A percentile compares a stretch with the other conserved stretches of the same genome.
These are phyloP conservation scores for Ceratobasidium sp. DNA, from an alignment of 1,284 basidiomycete species.

Conservation along the genomic window DNA sequence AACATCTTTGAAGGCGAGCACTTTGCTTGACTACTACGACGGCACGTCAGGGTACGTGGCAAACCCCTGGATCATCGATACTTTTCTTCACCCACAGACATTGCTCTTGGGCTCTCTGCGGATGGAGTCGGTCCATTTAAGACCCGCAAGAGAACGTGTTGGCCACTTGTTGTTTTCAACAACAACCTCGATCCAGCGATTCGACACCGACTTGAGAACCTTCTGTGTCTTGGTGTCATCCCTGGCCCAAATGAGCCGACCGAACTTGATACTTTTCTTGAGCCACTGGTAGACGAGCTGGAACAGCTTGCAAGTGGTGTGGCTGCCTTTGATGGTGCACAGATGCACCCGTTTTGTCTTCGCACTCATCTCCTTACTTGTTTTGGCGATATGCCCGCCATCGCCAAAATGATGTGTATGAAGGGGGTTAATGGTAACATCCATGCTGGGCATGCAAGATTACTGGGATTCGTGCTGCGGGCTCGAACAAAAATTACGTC, in stretches of 20 bases:
- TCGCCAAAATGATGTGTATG: conserved; percentile 40
- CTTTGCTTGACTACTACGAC: conserved; percentile 18
- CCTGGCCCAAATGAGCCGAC: conserved; percentile 39
- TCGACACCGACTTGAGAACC: conserved; percentile 36
- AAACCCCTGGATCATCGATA: conserved; percentile 40
- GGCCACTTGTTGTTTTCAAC: conserved; percentile 42
- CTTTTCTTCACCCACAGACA: conserved; percentile 48
- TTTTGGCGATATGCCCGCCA: conserved; percentile 41
- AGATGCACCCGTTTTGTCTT: conserved; percentile 17
- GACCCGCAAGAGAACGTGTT: conserved; percentile 48
- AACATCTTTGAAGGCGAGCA: conserved; percentile 43
- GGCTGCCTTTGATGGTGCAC: conserved; percentile 10
- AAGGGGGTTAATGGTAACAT: conserved; percentile 39
- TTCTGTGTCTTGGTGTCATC: conserved; percentile 41
- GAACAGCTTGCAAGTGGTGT: conserved; percentile 36
- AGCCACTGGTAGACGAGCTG: conserved; percentile 38
- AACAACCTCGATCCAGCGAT: conserved; percentile 40
- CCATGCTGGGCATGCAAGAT: conserved; percentile 41
- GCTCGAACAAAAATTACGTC: conserved; percentile 20
- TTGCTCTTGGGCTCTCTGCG: conserved; percentile 49
- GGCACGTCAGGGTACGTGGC: conserved; percentile 2
- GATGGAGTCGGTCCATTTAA: conserved; percentile 40
- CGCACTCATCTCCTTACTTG: conserved; percentile 32
- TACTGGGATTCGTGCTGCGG: neutral
- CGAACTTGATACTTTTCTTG: conserved; percentile 41